Conservation (phyloP, 345 rosid species). For the Bruguiera parviflora region DNA sequence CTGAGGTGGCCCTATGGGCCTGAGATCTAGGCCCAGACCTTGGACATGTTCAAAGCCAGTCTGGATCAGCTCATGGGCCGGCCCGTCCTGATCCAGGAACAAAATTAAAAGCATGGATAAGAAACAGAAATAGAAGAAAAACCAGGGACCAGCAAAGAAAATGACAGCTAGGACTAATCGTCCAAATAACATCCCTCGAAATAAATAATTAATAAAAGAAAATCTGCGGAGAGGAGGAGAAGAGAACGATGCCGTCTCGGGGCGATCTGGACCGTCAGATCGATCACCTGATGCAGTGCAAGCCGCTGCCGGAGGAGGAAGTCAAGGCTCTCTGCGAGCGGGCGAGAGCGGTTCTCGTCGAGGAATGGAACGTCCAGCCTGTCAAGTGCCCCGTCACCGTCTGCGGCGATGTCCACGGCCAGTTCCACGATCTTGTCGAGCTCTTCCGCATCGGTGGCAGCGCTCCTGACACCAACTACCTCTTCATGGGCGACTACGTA, state of each 20-base stretch:
- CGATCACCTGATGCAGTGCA: constrained; percentile 38
- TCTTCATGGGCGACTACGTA: constrained; percentile 58
- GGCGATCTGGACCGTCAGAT: constrained; percentile 35
- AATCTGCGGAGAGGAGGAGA: neutral
- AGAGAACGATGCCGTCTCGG: constrained; percentile 26
- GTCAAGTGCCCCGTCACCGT: constrained; percentile 55
- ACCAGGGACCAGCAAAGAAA: constrained; percentile 2
- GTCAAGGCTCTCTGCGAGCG: constrained; percentile 47
- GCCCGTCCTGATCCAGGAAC: too few species aligned
- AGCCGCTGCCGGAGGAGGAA: constrained; percentile 27
- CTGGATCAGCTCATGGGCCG: too few species aligned
- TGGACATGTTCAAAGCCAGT: too few species aligned
- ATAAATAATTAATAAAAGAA: neutral
- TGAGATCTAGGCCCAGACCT: too few species aligned
- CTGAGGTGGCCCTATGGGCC: too few species aligned
- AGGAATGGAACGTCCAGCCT: constrained; percentile 57
- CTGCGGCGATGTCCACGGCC: constrained; percentile 53
- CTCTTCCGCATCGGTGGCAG: constrained; percentile 54
- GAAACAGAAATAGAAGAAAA: constrained; percentile 9
- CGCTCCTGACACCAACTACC: constrained; percentile 50
- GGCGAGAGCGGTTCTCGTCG: constrained; percentile 42
- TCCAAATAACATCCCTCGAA: too few species aligned
- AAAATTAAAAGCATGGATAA: too few species aligned
- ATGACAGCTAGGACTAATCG: neutral
- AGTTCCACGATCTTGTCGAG: constrained; percentile 55